phyloP scores from a whole-genome alignment of 2,329 filamentous ascomycete species.

The Neoascochyta sp. region DNA sequence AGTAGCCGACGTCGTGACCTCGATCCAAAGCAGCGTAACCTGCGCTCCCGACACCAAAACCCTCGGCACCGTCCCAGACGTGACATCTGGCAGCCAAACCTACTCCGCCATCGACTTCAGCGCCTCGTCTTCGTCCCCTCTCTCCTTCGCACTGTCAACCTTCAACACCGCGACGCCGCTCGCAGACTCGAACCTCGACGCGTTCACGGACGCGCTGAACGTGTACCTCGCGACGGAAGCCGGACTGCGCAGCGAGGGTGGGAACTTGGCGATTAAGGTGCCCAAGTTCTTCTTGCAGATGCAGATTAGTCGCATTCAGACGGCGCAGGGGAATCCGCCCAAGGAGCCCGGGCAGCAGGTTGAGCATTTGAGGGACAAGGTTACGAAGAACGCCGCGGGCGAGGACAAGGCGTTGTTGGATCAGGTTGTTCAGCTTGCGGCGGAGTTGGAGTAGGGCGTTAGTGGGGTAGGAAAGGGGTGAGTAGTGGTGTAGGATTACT shows the following conservation, averaged over 20 bases:
- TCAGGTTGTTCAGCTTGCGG: conserved; percentile 46
- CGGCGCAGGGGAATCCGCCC: conserved; percentile 56
- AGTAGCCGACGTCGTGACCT: conserved; percentile 43
- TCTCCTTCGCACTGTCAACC: conserved; percentile 52
- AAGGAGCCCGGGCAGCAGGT: conserved; percentile 52
- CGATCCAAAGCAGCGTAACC: conserved; percentile 47
- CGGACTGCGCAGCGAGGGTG: conserved; percentile 53
- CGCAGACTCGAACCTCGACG: conserved; percentile 48
- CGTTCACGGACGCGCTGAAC: conserved; percentile 54
- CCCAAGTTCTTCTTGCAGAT: conserved; percentile 62
- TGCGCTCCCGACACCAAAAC: conserved; percentile 50
- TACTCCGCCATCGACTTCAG: conserved; percentile 59
- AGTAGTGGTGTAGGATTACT: too few relatives aligned
- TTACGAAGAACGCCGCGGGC: conserved; percentile 52
- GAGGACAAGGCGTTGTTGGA: conserved; percentile 51
- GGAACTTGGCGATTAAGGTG: conserved; percentile 55
- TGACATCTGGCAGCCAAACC: conserved; percentile 48
- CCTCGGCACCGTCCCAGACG: conserved; percentile 55
- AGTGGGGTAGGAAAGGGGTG: too few relatives aligned
- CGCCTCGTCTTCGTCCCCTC: conserved; percentile 46
- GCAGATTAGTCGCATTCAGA: conserved; percentile 58
- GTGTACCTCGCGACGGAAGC: conserved; percentile 59
- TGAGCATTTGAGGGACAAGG: conserved; percentile 57
- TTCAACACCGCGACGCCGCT: conserved; percentile 54
- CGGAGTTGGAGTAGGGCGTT: conserved; percentile 18